Conservation (phyloP, 768 basidiomycete genomes). For the Austroboletus eburneus region DNA sequence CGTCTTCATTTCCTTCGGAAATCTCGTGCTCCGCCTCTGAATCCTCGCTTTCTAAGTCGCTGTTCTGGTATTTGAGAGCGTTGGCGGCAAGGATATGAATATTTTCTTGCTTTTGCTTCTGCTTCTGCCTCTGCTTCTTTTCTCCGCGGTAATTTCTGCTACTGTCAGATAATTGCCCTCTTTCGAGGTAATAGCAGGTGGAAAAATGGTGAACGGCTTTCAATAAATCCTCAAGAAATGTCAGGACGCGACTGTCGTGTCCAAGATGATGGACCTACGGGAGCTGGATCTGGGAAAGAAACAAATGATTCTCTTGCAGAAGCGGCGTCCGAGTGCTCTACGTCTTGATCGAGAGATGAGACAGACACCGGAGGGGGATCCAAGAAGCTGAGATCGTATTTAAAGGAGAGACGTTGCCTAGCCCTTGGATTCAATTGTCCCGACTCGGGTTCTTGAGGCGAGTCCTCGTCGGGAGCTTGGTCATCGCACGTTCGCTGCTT, state of each 20-base stretch:
- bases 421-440: conserved; percentile 22
- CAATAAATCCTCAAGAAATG: conserved; percentile 41
- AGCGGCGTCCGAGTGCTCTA: conserved; percentile 2
- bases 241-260: conserved; percentile 7
- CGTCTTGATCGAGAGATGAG: conserved; percentile 10
- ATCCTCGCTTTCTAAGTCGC: conserved; percentile 9
- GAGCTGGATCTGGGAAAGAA: conserved; percentile 40
- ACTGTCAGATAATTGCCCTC: conserved; percentile 54
- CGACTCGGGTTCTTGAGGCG: conserved; percentile 10
- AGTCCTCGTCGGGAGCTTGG: conserved; percentile 6
- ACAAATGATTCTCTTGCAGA: conserved; percentile 10
- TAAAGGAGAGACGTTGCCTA: conserved; percentile 44
- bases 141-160: conserved; percentile 43
- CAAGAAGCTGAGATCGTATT: conserved; percentile 52
- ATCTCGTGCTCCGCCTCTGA: conserved; percentile 14
- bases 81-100: conserved; percentile 21
- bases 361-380: conserved; percentile 26
- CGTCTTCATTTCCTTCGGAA: conserved; percentile 14
- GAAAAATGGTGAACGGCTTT: conserved; percentile 51
- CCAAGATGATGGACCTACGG: conserved; percentile 37
- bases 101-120: conserved; percentile 10
- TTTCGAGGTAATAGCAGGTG: conserved; percentile 55
- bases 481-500: conserved; percentile 22
- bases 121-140: conserved; percentile 32
- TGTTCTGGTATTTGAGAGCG: not conserved